A percentile compares a stretch with the other conserved stretches of the same genome.
These are phyloP conservation scores for Exophiala sideris DNA, from an alignment of 2,329 filamentous ascomycete genomes.

Conservation along the genomic window DNA sequence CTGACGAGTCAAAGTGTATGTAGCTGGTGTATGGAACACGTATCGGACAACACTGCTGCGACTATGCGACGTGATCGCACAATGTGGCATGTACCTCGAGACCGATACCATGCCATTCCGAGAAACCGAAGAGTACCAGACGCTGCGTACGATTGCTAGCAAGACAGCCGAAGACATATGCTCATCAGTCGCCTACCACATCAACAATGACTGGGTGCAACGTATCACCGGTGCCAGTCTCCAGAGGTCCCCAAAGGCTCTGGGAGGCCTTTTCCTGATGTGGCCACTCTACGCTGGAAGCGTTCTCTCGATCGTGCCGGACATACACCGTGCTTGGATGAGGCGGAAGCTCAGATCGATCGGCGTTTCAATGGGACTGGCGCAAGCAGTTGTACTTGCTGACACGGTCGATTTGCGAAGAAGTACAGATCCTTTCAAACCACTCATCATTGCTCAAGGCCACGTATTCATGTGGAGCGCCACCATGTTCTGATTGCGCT, in stretches of 20 bases:
- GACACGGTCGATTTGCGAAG: conserved; percentile 1
- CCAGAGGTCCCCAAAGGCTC: not conserved
- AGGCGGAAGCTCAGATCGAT: conserved; percentile 2
- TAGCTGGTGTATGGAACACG: not conserved
- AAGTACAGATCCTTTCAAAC: not conserved
- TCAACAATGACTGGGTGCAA: conserved; percentile 4
- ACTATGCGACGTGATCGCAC: conserved; percentile 6
- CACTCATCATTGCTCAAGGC: conserved; percentile 1
- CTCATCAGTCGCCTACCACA: conserved; percentile 10
- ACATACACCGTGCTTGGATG: not conserved
- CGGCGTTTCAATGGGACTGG: not conserved
- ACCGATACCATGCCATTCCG: conserved; percentile 1
- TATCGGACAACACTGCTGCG: conserved; percentile 6
- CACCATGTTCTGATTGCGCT: not conserved
- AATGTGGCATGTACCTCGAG: conserved; percentile 4
- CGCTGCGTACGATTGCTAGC: not conserved
- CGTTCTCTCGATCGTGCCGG: conserved; percentile 1
- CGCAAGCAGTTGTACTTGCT: conserved; percentile 2
- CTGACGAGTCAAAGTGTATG: too few species aligned
- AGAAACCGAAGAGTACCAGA: conserved; percentile 5
- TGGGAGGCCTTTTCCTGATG: not conserved
- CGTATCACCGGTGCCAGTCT: not conserved
- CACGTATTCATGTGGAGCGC: conserved; percentile 4
- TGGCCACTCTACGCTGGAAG: conserved; percentile 6
- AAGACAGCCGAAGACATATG: conserved; percentile 5